Percentiles rank a stretch among this genome's conserved stretches.
phyloP scores from a whole-genome alignment of 202 grass and related monocot species.

The Schoenoplectus tabernaemontani region DNA sequence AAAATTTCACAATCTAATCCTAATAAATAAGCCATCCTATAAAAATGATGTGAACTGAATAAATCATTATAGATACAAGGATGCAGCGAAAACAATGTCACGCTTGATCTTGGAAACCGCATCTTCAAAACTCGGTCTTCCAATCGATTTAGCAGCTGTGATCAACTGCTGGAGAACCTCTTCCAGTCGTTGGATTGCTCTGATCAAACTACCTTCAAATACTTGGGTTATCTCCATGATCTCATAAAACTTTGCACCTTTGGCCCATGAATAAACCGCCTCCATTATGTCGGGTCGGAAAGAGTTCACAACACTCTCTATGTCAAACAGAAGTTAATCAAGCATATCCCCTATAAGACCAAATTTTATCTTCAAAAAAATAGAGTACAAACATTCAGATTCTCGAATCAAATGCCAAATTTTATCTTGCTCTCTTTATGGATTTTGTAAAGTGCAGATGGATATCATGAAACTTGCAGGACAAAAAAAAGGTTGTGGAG shows the following conservation, averaged over 20 bases:
- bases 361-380: not conserved
- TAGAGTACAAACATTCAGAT: not conserved
- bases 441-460: no score
- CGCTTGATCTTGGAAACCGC: conserved; percentile 89
- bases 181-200: conserved; percentile 79
- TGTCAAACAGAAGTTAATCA: conserved; percentile 13
- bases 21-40: not conserved
- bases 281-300: conserved; percentile 92
- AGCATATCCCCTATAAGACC: not conserved
- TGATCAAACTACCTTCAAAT: conserved; percentile 93
- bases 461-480: not conserved
- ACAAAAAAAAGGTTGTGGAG: not conserved
- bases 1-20: conserved; percentile 6
- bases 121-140: conserved; percentile 67
- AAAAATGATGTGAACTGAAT: not conserved
- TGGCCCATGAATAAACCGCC: conserved; percentile 74
- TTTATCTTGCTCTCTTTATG: not conserved
- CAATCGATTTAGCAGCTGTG: conserved; percentile 61
- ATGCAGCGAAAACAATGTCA: conserved; percentile 90
- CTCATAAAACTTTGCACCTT: conserved; percentile 77
- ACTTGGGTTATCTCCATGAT: conserved; percentile 87
- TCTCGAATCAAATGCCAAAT: not conserved
- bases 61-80: conserved; percentile 61
- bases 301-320: conserved; percentile 65
- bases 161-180: conserved; percentile 96